Evolutionary conservation across 805 yeast genomes (phyloP).

Genomic region (Candida pini): DNA sequence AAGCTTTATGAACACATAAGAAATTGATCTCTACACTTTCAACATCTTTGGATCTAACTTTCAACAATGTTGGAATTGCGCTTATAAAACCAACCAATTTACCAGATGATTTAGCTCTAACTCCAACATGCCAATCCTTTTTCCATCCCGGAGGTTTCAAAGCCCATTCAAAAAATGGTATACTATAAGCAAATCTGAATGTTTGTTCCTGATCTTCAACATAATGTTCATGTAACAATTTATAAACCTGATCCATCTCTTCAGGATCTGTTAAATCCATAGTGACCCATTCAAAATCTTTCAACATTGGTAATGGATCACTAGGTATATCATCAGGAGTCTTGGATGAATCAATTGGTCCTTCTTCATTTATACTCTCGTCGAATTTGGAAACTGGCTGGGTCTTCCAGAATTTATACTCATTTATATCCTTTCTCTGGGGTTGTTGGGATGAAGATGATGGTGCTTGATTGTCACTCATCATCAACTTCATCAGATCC

Average conservation of each 20-base stretch:
- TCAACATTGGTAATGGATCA: slow-evolving; percentile 62
- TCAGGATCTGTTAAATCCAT: slow-evolving; percentile 52
- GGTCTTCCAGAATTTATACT: slow-evolving; percentile 95
- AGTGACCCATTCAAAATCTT: slow-evolving; percentile 86
- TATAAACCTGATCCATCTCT: slow-evolving; percentile 73
- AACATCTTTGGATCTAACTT: slow-evolving; percentile 43
- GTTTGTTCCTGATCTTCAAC: slow-evolving; percentile 93
- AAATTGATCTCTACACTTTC: slow-evolving; percentile 87
- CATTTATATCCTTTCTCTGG: slow-evolving; percentile 71
- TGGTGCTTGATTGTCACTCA: too few relatives aligned
- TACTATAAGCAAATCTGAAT: slow-evolving; percentile 84
- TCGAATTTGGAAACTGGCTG: slow-evolving; percentile 87
- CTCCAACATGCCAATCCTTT: slow-evolving; percentile 89
- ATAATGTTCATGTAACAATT: slow-evolving; percentile 78
- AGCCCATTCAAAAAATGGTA: slow-evolving; percentile 87
- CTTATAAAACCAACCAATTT: slow-evolving; percentile 88
- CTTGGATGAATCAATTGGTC: slow-evolving; percentile 70
- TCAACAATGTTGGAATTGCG: slow-evolving; percentile 74
- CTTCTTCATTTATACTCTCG: slow-evolving; percentile 61
- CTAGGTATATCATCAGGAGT: slow-evolving; percentile 68
- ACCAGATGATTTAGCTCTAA: slow-evolving; percentile 69
- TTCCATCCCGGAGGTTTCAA: slow-evolving; percentile 90
- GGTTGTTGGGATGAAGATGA: slow-evolving; percentile 50
- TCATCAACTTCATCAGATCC: slow-evolving; percentile 51
- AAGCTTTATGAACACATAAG: slow-evolving; percentile 87